Evolutionary conservation across 352 stramenopile species (phyloP).

Genomic region (Globisporangium echinulatum): DNA sequence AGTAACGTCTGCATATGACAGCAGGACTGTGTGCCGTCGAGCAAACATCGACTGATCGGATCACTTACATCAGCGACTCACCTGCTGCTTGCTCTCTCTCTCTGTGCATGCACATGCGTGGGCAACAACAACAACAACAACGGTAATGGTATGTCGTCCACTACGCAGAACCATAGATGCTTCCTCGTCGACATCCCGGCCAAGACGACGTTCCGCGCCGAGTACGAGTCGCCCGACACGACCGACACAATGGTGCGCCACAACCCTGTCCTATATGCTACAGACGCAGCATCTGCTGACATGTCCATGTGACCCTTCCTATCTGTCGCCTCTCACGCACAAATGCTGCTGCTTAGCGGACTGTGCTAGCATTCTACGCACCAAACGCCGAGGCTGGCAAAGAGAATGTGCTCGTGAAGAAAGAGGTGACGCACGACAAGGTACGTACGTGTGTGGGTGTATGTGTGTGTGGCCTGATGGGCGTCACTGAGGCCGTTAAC

Average conservation of each 20-base stretch:
- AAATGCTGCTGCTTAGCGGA: constrained; percentile 31
- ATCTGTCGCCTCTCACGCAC: background rate
- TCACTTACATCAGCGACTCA: background rate
- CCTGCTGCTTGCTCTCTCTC: background rate
- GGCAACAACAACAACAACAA: too few relatives aligned
- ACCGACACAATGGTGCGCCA: constrained; percentile 52
- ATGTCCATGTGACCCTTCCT: background rate
- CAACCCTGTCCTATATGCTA: too few relatives aligned
- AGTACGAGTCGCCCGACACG: constrained; percentile 85
- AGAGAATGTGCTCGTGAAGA: constrained; percentile 50
- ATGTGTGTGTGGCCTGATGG: too few relatives aligned
- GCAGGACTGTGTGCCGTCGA: too few relatives aligned
- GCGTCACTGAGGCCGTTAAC: too few relatives aligned
- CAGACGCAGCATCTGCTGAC: background rate
- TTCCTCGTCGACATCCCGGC: constrained; percentile 76
- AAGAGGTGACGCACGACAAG: constrained; percentile 49
- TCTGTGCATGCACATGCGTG: too few relatives aligned
- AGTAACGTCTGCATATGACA: too few relatives aligned
- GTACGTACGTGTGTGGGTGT: constrained; percentile 1
- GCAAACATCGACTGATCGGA: too few relatives aligned
- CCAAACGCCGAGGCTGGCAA: constrained; percentile 30
- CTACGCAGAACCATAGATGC: constrained; percentile 52
- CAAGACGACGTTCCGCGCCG: constrained; percentile 64
- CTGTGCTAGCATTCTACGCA: constrained; percentile 51
- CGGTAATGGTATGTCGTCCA: too few relatives aligned